Evolutionary conservation across 768 basidiomycete genomes (phyloP).

Genomic region (Amanita rubescens): DNA sequence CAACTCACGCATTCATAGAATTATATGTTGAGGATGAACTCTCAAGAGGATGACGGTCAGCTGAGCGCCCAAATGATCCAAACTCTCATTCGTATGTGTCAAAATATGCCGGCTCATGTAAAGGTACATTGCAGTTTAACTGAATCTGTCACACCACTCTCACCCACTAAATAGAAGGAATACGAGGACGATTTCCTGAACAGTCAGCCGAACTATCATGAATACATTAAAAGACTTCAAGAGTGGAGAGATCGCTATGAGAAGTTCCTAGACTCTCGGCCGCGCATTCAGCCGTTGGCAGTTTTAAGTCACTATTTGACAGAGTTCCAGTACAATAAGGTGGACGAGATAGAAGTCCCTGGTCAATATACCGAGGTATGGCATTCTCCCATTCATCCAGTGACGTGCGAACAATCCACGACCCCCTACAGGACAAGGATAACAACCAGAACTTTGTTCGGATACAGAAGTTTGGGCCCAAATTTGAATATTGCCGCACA

Average conservation of each 20-base stretch:
- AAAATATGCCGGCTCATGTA: constrained; percentile 48
- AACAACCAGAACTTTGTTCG: constrained; percentile 85
- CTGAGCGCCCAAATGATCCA: constrained; percentile 46
- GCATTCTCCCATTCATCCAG: neutral
- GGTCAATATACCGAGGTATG: constrained; percentile 96
- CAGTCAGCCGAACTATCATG: constrained; percentile 70
- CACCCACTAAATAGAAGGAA: constrained; percentile 48
- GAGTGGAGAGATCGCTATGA: constrained; percentile 92
- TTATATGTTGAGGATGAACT: constrained; percentile 60
- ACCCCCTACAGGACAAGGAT: constrained; percentile 74
- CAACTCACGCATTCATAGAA: constrained; percentile 33
- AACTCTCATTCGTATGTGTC: constrained; percentile 53
- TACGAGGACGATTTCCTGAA: constrained; percentile 88
- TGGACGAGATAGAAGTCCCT: constrained; percentile 97
- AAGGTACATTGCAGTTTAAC: constrained; percentile 36
- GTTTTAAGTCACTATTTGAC: constrained; percentile 86
- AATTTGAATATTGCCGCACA: constrained; percentile 84
- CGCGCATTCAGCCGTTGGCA: constrained; percentile 80
- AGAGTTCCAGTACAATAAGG: constrained; percentile 96
- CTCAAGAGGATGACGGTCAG: constrained; percentile 61
- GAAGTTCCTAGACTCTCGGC: constrained; percentile 70
- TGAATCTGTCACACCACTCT: neutral
- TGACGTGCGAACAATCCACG: neutral
- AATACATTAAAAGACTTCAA: constrained; percentile 87
- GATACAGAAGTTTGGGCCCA: constrained; percentile 85